phyloP scores from a whole-genome alignment of 2,329 filamentous ascomycete species.

The Fusarium torulosum region DNA sequence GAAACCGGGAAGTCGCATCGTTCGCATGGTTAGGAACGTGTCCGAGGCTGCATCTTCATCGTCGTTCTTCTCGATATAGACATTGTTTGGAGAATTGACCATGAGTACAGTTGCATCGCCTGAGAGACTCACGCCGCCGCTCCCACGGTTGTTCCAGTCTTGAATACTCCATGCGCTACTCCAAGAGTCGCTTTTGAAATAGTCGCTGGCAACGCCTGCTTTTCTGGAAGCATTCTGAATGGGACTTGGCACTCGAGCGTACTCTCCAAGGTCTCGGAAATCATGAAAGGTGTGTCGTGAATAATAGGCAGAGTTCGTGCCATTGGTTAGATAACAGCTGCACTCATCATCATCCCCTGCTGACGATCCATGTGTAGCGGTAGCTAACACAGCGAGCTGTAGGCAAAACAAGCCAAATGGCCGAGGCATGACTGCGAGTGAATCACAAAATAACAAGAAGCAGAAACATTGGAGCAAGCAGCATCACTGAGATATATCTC shows the following conservation, averaged over 20 bases:
- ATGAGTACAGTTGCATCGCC: conserved; percentile 52
- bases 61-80: conserved; percentile 61
- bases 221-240: conserved; percentile 49
- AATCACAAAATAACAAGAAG: not conserved
- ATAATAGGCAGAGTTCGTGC: conserved; percentile 58
- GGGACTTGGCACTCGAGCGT: conserved; percentile 54
- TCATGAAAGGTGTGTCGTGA: conserved; percentile 63
- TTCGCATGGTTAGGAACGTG: conserved; percentile 64
- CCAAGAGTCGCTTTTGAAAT: conserved; percentile 55
- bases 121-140: conserved; percentile 46
- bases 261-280: conserved; percentile 58
- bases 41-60: conserved; percentile 51
- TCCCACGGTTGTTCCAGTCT: conserved; percentile 58
- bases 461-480: not conserved
- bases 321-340: conserved; percentile 64
- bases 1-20: conserved; percentile 57
- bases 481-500: not conserved
- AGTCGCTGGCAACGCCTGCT: conserved; percentile 53
- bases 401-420: conserved; percentile 10
- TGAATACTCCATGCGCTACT: conserved; percentile 55
- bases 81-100: conserved; percentile 59
- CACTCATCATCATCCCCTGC: conserved; percentile 53
- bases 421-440: conserved; percentile 17
- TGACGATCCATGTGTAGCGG: conserved; percentile 11
- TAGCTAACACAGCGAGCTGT: conserved; percentile 17